phyloP scores from a whole-genome alignment of 1,284 basidiomycete genomes.

The Inonotus obliquus region DNA sequence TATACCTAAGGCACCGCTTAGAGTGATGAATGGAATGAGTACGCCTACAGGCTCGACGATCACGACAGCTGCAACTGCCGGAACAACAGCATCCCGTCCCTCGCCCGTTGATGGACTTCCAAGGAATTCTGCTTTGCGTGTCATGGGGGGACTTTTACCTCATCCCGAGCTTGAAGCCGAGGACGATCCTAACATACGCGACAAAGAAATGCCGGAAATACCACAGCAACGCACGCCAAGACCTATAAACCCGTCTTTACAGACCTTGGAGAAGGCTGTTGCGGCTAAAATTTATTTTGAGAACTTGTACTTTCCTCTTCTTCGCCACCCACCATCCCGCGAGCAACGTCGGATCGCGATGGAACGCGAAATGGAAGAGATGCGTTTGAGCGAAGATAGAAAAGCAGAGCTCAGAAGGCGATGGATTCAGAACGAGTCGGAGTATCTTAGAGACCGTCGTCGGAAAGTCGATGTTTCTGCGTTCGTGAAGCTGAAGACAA shows the following conservation, averaged over 20 bases:
- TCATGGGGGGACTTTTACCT: slow-evolving; percentile 43
- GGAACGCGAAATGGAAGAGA: slow-evolving; percentile 80
- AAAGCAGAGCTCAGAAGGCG: slow-evolving; percentile 70
- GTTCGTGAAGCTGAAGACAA: slow-evolving; percentile 90
- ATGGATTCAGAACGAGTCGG: slow-evolving; percentile 86
- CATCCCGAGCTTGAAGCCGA: slow-evolving; percentile 64
- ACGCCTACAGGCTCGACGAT: slow-evolving; percentile 58
- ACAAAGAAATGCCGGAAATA: slow-evolving; percentile 28
- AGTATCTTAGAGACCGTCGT: slow-evolving; percentile 81
- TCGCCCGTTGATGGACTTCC: slow-evolving; percentile 52
- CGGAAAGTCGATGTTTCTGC: slow-evolving; percentile 79
- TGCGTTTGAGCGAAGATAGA: slow-evolving; percentile 65
- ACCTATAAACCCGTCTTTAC: slow-evolving; percentile 75
- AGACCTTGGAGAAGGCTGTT: slow-evolving; percentile 90
- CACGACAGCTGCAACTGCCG: slow-evolving; percentile 39
- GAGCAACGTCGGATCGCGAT: slow-evolving; percentile 82
- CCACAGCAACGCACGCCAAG: slow-evolving; percentile 36
- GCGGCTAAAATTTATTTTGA: slow-evolving; percentile 94
- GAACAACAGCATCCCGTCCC: slow-evolving; percentile 47
- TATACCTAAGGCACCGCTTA: slow-evolving; percentile 50
- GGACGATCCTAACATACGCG: slow-evolving; percentile 32
- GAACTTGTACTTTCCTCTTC: slow-evolving; percentile 90
- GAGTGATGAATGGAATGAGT: slow-evolving; percentile 81
- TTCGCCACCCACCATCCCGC: slow-evolving; percentile 78
- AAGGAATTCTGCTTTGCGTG: slow-evolving; percentile 52